A percentile compares a stretch with the other conserved stretches of the same genome.
Evolutionary conservation across 768 basidiomycete species (phyloP).

Genomic region (Leccinum boreale): DNA sequence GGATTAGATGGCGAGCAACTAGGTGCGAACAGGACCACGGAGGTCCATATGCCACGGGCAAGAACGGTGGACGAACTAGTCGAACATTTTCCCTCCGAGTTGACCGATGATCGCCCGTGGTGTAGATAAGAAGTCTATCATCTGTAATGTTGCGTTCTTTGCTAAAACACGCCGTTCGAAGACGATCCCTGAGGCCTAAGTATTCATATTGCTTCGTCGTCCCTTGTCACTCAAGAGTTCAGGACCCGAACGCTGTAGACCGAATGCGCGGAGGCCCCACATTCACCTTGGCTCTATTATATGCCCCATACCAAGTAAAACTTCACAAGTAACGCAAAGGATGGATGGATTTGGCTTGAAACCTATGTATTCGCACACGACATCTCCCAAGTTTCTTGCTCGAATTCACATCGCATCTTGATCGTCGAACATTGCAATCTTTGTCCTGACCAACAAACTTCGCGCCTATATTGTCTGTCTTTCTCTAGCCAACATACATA

Average conservation of each 20-base stretch:
- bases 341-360: too few species aligned
- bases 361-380: too few species aligned
- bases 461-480: background rate
- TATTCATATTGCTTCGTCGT: too few species aligned
- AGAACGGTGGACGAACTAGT: constrained; percentile 14
- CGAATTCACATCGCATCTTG: background rate
- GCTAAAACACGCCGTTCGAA: too few species aligned
- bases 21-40: background rate
- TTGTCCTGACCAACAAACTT: too few species aligned
- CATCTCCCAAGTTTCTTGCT: too few species aligned
- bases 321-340: too few species aligned
- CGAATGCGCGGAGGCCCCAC: background rate
- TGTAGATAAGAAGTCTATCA: constrained; percentile 7
- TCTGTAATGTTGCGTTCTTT: background rate
- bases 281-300: too few species aligned
- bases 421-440: background rate
- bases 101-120: constrained; percentile 6
- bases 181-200: too few species aligned
- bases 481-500: background rate
- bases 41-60: background rate
- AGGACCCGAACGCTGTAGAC: background rate
- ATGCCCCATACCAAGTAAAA: too few species aligned
- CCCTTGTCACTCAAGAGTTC: background rate
- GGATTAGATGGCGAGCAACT: constrained; percentile 42
- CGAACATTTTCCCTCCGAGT: constrained; percentile 1